A percentile compares a stretch with the other conserved stretches of the same genome.
These are phyloP conservation scores for Yamadazyma epiphylla DNA, from an alignment of 1,139 yeast species.

Conservation along the genomic window DNA sequence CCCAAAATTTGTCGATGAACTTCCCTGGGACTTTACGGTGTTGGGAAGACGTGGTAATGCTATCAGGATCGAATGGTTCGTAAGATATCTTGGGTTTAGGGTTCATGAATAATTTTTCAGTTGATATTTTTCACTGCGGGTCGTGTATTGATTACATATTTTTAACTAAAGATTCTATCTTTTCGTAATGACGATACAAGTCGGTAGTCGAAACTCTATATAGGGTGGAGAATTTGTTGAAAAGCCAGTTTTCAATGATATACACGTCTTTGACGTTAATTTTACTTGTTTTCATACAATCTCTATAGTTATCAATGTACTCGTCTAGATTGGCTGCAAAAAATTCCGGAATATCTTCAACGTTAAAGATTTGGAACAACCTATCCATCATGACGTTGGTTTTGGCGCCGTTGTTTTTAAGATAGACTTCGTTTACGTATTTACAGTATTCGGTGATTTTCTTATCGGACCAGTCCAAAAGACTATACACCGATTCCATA, in stretches of 20 bases:
- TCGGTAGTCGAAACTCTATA: conserved; percentile 1
- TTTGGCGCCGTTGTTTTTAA: conserved; percentile 20
- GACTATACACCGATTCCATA: conserved; percentile 13
- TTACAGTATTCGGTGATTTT: conserved; percentile 37
- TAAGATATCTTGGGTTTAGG: not conserved
- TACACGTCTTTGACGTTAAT: conserved; percentile 8
- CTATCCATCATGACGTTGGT: conserved; percentile 29
- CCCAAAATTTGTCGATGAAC: conserved; percentile 35
- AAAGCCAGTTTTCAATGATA: conserved; percentile 11
- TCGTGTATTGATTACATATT: no score
- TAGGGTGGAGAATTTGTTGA: conserved; percentile 7
- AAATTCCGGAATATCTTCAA: conserved; percentile 15
- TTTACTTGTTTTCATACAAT: not conserved
- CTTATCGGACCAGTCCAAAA: conserved; percentile 37
- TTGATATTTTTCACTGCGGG: no score
- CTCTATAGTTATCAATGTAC: not conserved
- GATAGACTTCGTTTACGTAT: conserved; percentile 34
- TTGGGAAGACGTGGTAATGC: conserved; percentile 13
- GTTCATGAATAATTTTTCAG: no score
- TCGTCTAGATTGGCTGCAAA: conserved; percentile 1
- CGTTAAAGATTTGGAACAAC: conserved; percentile 31
- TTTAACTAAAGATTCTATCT: not conserved
- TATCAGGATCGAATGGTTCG: conserved; percentile 13
- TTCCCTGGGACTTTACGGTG: conserved; percentile 24
- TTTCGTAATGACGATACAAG: not conserved